phyloP scores from a whole-genome alignment of 1,284 basidiomycete genomes.

The Grifola frondosa region DNA sequence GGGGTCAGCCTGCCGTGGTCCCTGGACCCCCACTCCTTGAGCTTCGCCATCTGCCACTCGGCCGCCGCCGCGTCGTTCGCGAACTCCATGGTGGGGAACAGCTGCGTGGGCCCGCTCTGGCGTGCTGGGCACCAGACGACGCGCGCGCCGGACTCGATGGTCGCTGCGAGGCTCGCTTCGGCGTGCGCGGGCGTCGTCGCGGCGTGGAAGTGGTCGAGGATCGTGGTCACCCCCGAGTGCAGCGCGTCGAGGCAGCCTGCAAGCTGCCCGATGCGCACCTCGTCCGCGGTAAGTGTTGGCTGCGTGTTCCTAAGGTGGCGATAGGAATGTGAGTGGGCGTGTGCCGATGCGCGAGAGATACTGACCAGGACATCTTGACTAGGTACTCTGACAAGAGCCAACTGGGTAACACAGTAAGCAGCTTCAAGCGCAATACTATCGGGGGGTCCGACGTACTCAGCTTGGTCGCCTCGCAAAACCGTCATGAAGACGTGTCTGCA shows the following conservation, averaged over 20 bases:
- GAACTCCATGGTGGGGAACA: constrained; percentile 25
- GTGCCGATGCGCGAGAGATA: background rate
- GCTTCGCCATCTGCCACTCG: constrained; percentile 31
- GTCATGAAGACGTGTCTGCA: constrained; percentile 33
- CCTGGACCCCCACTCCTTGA: constrained; percentile 28
- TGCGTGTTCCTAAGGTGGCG: constrained; percentile 23
- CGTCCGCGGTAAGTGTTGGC: constrained; percentile 26
- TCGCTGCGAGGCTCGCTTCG: constrained; percentile 29
- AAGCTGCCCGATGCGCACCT: constrained; percentile 32
- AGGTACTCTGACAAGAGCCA: constrained; percentile 33
- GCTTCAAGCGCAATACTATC: no score
- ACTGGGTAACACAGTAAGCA: constrained; percentile 9
- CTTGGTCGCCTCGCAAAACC: constrained; percentile 28
- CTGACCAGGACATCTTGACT: constrained; percentile 30
- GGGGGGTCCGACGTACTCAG: constrained; percentile 24
- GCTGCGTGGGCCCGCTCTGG: constrained; percentile 26
- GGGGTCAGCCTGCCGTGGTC: constrained; percentile 27
- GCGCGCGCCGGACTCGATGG: constrained; percentile 31
- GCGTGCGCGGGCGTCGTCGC: constrained; percentile 29
- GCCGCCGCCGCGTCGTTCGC: constrained; percentile 25
- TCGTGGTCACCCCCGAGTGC: constrained; percentile 33
- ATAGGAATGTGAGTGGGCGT: background rate
- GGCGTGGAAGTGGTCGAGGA: constrained; percentile 36
- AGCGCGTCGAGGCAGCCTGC: constrained; percentile 35
- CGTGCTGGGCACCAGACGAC: constrained; percentile 32